phyloP scores from a whole-genome alignment of 2,329 filamentous ascomycete genomes.

The Pestalotiopsis sp. region DNA sequence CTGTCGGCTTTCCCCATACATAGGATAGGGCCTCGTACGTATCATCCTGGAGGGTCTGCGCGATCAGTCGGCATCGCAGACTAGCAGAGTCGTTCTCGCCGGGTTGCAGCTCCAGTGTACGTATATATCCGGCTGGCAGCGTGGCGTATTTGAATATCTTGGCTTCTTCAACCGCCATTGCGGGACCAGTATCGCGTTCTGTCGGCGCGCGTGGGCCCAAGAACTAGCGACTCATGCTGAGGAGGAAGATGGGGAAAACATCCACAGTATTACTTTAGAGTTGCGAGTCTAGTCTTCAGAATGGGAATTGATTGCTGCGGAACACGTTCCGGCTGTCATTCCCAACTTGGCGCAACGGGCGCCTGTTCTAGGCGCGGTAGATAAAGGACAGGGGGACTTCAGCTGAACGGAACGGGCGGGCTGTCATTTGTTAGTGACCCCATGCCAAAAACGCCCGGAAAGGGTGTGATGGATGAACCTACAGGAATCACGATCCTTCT shows the following conservation, averaged over 20 bases:
- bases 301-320: neutral
- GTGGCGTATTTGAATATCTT: neutral
- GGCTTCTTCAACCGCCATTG: neutral
- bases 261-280: neutral
- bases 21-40: conserved; percentile 11
- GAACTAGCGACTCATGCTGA: neutral
- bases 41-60: neutral
- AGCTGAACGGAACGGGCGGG: neutral
- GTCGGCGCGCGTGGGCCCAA: neutral
- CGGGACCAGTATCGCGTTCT: neutral
- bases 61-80: conserved; percentile 1
- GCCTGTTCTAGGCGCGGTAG: neutral
- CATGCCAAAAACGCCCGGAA: neutral
- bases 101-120: conserved; percentile 6
- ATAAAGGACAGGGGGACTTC: neutral
- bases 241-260: neutral
- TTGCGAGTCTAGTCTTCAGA: neutral
- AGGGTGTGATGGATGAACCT: neutral
- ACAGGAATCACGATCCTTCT: neutral
- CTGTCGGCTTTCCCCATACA: conserved; percentile 10
- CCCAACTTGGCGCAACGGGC: neutral
- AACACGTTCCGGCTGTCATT: neutral
- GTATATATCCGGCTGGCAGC: neutral
- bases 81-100: neutral
- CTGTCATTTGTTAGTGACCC: neutral